Evolutionary conservation across 768 basidiomycete species (phyloP).

Genomic region (Boletus edulis): DNA sequence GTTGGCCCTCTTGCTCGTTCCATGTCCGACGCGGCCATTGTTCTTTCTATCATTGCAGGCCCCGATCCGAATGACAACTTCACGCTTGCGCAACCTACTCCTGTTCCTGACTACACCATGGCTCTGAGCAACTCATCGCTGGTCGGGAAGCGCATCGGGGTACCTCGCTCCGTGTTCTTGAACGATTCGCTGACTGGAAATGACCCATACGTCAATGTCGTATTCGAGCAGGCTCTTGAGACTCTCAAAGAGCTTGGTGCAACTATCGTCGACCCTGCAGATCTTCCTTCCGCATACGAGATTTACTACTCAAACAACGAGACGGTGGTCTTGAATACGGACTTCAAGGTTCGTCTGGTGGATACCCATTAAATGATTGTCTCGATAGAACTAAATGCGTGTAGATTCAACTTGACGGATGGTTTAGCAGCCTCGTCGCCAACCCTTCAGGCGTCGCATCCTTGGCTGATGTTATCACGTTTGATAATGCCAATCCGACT

Average conservation of each 20-base stretch:
- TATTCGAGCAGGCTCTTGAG: too few species aligned
- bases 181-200: too few species aligned
- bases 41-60: conserved; percentile 57
- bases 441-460: conserved; percentile 40
- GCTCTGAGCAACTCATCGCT: conserved; percentile 25
- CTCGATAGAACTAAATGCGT: too few species aligned
- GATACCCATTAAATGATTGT: not conserved
- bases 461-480: conserved; percentile 52
- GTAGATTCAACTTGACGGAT: conserved; percentile 54
- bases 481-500: too few species aligned
- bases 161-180: too few species aligned
- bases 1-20: conserved; percentile 57
- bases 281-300: conserved; percentile 41
- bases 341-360: conserved; percentile 51
- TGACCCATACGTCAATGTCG: too few species aligned
- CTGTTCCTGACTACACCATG: conserved; percentile 54
- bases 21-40: conserved; percentile 51
- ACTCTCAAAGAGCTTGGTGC: too few species aligned
- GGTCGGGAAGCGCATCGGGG: too few species aligned
- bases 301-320: conserved; percentile 50
- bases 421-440: conserved; percentile 37
- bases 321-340: conserved; percentile 48
- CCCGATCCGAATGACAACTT: conserved; percentile 53
- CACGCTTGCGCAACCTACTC: conserved; percentile 49
- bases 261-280: too few species aligned